Base-by-base conservation (phyloP, 2,329 filamentous ascomycete genomes). In the Diaporthe citriasiana region DNA sequence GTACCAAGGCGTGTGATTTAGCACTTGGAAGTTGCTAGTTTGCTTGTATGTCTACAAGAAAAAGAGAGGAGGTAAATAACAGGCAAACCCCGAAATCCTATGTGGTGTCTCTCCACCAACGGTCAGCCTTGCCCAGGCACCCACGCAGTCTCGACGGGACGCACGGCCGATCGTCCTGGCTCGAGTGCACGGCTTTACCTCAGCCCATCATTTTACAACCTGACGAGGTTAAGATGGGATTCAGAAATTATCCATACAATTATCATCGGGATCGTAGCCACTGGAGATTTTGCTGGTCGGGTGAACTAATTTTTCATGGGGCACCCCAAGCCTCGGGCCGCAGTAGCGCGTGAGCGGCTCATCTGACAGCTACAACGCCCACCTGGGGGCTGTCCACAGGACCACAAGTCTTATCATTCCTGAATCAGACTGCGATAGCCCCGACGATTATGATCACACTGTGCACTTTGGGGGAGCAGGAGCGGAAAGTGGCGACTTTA, bases 311-410 rank as follows among this genome's bases (percentile, higher is more conserved):
- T 50, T 66, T 59, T 4, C 53, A 70, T 70, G 38, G 38, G 53
- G 51, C 68, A 59, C 68, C 53, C 30, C 42, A 40, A 47, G 68
- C 38, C 45, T 59, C 35, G 53, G 53, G 27, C 42, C 42, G 68
- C 53, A 57, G 53, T 47, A 47, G 53, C 68, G 40, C 55, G 53
- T 57, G 68, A 33, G 50, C 35, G 33, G 66, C 50, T 56, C 50
- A 56, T 70, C 40, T 56, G 66, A 70, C 66, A 45, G 53, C 35
- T 57, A 25, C 50, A n/a, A 47, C 38, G 38, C 30, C 33, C 53
- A 30, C 27, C 30, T 40, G 38, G 51, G 66, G 7, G 66, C 17
- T 47, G 66, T 17, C 47, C 33, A 56, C 40, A 47, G 30, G 60
- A 47, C 22, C 60, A 8, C 30, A 66, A 8, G 45, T 45, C 45